These are phyloP conservation scores for Apiospora marii DNA, from an alignment of 2,329 filamentous ascomycete genomes.

Conservation along the genomic window DNA sequence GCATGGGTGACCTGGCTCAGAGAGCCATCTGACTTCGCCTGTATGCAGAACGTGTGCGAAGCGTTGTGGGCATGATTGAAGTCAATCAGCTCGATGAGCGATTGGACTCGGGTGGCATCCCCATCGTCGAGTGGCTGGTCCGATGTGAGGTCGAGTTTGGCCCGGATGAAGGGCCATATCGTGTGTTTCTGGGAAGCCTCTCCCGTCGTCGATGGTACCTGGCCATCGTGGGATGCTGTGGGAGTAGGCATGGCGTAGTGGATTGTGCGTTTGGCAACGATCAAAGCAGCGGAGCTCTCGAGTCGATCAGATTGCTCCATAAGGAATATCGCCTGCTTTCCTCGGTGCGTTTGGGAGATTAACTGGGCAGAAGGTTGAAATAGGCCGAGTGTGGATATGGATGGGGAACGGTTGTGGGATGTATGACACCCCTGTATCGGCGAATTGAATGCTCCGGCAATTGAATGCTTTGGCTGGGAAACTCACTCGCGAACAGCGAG, in stretches of 20 bases:
- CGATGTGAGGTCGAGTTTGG: background rate
- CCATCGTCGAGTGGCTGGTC: background rate
- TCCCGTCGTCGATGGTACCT: background rate
- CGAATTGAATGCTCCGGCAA: background rate
- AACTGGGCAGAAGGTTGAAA: background rate
- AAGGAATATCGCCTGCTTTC: no score
- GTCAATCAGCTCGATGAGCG: slow-evolving; percentile 37
- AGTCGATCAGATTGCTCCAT: no score
- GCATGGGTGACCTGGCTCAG: slow-evolving; percentile 32
- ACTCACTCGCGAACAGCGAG: no score
- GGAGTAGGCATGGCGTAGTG: background rate
- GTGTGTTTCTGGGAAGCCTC: no score
- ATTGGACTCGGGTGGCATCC: slow-evolving; percentile 29
- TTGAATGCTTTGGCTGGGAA: background rate
- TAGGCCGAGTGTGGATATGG: background rate
- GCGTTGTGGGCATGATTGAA: slow-evolving; percentile 41
- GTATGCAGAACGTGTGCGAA: slow-evolving; percentile 37
- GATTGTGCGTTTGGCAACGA: background rate
- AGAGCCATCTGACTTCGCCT: slow-evolving; percentile 31
- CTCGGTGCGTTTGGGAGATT: no score
- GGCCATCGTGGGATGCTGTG: background rate
- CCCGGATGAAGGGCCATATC: background rate
- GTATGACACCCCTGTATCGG: background rate
- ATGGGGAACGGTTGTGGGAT: background rate
- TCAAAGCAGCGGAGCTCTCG: no score